Conservation (phyloP, 225 moss, liverwort and hornwort genomes). For the Neckera pumila region DNA sequence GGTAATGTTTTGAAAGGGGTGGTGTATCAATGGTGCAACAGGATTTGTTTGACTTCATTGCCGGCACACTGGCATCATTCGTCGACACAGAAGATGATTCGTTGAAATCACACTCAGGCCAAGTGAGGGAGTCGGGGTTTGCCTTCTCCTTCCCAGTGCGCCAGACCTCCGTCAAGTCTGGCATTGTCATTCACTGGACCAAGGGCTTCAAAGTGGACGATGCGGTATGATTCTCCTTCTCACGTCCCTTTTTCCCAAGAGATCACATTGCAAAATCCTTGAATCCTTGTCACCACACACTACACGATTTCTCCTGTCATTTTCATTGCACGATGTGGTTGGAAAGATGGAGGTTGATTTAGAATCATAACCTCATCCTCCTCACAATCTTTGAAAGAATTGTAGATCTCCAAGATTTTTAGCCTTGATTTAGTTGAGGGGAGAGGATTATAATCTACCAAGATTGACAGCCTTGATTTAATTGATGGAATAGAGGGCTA, state of each 20-base stretch:
- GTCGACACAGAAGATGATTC: slow-evolving; percentile 73
- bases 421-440: background rate
- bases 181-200: slow-evolving; percentile 92
- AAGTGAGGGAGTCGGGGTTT: slow-evolving; percentile 68
- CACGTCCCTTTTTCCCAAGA: too few relatives aligned
- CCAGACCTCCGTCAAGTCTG: slow-evolving; percentile 86
- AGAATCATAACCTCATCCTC: background rate
- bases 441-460: background rate
- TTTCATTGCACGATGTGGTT: background rate
- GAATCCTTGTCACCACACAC: background rate
- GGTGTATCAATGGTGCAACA: background rate
- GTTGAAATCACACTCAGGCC: slow-evolving; percentile 33
- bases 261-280: background rate
- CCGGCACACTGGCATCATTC: slow-evolving; percentile 60
- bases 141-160: slow-evolving; percentile 94
- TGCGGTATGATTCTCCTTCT: slow-evolving; percentile 32
- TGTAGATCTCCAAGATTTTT: background rate
- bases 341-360: background rate
- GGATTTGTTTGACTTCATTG: slow-evolving; percentile 97
- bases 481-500: background rate
- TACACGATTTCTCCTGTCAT: background rate
- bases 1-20: background rate
- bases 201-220: slow-evolving; percentile 96
- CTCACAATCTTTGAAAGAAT: background rate
- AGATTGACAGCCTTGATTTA: background rate